Percentiles rank a stretch among this genome's conserved stretches.
Evolutionary conservation across 768 basidiomycete genomes (phyloP).

Genomic region (Pisolithus albus): DNA sequence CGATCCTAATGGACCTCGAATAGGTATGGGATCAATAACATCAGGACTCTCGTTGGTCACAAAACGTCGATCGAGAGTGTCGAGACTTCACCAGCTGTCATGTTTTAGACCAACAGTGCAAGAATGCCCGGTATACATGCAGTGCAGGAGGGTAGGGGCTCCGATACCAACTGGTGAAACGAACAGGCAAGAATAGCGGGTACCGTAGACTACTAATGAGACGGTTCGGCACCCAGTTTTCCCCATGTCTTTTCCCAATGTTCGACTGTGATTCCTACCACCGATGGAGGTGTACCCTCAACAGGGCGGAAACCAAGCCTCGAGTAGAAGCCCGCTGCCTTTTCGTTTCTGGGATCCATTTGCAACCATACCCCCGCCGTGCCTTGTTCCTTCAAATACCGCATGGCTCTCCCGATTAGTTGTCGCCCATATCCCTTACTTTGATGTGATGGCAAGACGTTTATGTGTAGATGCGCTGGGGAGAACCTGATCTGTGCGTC

Average conservation of each 20-base stretch:
- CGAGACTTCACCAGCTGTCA: constrained; percentile 84
- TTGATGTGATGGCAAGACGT: constrained; percentile 63
- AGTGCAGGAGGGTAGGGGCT: too few species aligned
- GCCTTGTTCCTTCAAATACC: constrained; percentile 43
- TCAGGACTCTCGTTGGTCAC: constrained; percentile 93
- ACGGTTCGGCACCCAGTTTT: background rate
- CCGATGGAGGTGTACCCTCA: constrained; percentile 42
- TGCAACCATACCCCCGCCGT: constrained; percentile 59
- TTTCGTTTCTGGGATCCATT: constrained; percentile 54
- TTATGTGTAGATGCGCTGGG: constrained; percentile 70
- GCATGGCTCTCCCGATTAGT: constrained; percentile 50
- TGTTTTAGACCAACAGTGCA: constrained; percentile 51
- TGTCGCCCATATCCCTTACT: constrained; percentile 64
- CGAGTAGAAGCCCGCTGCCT: constrained; percentile 55
- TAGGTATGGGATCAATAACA: constrained; percentile 97
- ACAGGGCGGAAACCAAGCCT: constrained; percentile 55
- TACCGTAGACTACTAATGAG: too few species aligned
- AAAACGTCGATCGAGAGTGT: constrained; percentile 89
- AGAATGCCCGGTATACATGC: too few species aligned
- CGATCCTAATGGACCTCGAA: constrained; percentile 1
- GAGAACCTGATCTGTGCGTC: constrained; percentile 57
- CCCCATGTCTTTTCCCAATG: constrained; percentile 21
- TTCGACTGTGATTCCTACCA: constrained; percentile 51
- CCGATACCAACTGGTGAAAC: too few species aligned
- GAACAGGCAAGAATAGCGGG: too few species aligned